Evolutionary conservation across 2,329 filamentous ascomycete species (phyloP).

Genomic region (Fulvia fulva): DNA sequence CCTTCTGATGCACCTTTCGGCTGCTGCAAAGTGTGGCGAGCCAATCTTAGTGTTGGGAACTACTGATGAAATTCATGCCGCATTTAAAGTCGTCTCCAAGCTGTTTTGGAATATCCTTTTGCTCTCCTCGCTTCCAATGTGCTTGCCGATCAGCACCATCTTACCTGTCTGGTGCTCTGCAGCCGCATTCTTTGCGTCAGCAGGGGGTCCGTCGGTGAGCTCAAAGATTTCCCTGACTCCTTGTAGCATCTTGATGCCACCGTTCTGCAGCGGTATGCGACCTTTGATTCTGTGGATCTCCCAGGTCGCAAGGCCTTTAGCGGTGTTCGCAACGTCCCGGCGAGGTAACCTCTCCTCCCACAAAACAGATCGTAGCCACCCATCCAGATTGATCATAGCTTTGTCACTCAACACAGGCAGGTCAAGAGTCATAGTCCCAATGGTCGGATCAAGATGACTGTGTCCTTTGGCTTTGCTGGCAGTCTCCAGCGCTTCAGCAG

Average conservation of each 20-base stretch:
- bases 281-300: conserved; percentile 90
- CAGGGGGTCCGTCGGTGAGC: conserved; percentile 58
- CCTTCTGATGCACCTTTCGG: too few species aligned
- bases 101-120: conserved; percentile 26
- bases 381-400: conserved; percentile 65
- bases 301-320: conserved; percentile 43
- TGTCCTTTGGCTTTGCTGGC: conserved; percentile 66
- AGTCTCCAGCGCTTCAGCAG: conserved; percentile 60
- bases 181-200: conserved; percentile 1
- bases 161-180: conserved; percentile 21
- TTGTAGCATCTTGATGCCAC: conserved; percentile 72
- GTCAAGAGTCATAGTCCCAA: conserved; percentile 73
- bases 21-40: too few species aligned
- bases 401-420: conserved; percentile 56
- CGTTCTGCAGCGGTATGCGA: conserved; percentile 62
- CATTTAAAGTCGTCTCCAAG: conserved; percentile 10
- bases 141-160: conserved; percentile 35
- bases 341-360: conserved; percentile 59
- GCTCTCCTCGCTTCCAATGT: conserved; percentile 22
- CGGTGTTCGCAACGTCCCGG: neutral
- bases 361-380: conserved; percentile 75
- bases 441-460: conserved; percentile 85
- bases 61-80: neutral
- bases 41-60: too few species aligned
- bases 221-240: conserved; percentile 94